Base-by-base conservation (phyloP, 2,329 filamentous ascomycete genomes). In the Fusarium sp. region DNA sequence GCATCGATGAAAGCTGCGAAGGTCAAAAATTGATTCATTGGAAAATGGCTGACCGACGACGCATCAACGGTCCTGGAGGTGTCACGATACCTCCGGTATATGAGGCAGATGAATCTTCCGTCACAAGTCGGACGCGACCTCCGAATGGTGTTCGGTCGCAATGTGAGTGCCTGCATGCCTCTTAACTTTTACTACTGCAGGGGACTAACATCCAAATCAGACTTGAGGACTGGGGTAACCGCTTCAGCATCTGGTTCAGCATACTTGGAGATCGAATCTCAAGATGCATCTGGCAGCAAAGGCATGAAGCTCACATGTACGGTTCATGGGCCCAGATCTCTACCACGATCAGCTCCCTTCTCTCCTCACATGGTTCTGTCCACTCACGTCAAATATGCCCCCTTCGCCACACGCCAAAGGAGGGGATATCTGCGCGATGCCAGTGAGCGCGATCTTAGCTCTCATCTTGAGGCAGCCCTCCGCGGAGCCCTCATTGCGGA, bases 351-450 rank as follows among this genome's bases (percentile, higher is more conserved):
- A 66, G 94, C 95, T 32, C 93, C 95, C 1, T 99, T 98, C 85
- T 97, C 94, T 62, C 95, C 97, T 11, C 95, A 98, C 78, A 91
- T 98, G 74, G 92, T 98, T 52, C 89, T 99, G 61, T 95, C 94
- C 16, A 97, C 96, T 4, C 95, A 98, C 77, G 93, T 99, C 80
- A 99, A 98, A 85, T 98, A 97, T 81, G 95, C 97, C 1, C 95
- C 97, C 0, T 99, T 99, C 81, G 96, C 97, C 3, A 95, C 94
- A 7, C 90, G 93, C 67, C 90, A 93, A 78, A 89, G 97, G 68
- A 90, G 94, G 81, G 95, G 95, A 14, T 98, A 98, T 81, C 86
- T 98, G 25, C 92, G 95, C 56, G 96, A 98, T 82, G 88, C 92
- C 18, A 92, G 89, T 71, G 97, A 99, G 85, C 90, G 95, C 60